Evolutionary conservation across 176 grass and related monocot genomes (phyloP).

Genomic region (Cocos nucifera): DNA sequence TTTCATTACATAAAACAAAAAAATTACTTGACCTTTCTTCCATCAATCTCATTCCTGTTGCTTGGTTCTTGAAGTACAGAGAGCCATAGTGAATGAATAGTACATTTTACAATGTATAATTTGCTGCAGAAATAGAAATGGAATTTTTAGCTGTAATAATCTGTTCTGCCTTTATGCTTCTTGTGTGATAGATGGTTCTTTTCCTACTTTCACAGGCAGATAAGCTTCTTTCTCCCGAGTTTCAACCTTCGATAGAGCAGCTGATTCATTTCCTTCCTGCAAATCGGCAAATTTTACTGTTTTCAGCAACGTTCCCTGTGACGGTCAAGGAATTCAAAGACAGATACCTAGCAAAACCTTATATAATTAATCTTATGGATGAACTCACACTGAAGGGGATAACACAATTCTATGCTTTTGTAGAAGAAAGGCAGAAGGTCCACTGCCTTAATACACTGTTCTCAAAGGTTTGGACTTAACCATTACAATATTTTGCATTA

Average conservation of each 20-base stretch:
- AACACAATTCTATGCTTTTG: constrained; percentile 60
- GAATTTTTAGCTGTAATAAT: too few species aligned
- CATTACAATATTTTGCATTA: too few species aligned
- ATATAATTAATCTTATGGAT: constrained; percentile 70
- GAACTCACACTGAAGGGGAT: constrained; percentile 64
- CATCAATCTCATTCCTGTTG: too few species aligned
- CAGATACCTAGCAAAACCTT: constrained; percentile 56
- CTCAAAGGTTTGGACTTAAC: constrained; percentile 29
- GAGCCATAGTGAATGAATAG: too few species aligned
- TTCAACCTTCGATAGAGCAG: constrained; percentile 25
- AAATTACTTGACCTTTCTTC: too few species aligned
- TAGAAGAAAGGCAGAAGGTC: constrained; percentile 66
- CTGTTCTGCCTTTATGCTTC: too few species aligned
- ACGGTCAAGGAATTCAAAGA: constrained; percentile 62
- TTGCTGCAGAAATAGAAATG: too few species aligned
- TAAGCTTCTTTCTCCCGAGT: constrained; percentile 39
- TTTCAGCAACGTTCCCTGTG: constrained; percentile 67
- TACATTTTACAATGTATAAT: too few species aligned
- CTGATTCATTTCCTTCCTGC: constrained; percentile 48
- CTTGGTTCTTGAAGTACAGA: too few species aligned
- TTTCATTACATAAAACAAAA: too few species aligned
- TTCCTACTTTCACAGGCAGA: constrained; percentile 18
- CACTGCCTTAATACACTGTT: constrained; percentile 50
- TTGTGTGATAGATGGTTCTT: too few species aligned
- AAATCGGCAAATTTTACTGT: constrained; percentile 59